Conservation (phyloP, 768 basidiomycete species). For the Mycena polygramma region DNA sequence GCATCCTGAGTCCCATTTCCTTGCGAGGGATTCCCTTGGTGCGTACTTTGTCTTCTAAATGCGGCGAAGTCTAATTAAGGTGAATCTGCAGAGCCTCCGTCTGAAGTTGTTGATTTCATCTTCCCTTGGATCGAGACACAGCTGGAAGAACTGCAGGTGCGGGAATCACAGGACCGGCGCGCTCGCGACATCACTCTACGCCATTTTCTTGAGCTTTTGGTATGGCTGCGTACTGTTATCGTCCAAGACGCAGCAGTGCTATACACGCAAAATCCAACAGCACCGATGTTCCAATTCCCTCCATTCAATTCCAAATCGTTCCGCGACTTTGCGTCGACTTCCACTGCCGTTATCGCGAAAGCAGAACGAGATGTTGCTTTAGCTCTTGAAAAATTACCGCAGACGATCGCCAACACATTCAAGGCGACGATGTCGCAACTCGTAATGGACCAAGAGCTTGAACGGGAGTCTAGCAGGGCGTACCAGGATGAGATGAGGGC, state of each 20-base stretch:
- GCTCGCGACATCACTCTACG: slow-evolving; percentile 44
- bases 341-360: slow-evolving; percentile 29
- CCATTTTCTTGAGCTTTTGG: slow-evolving; percentile 44
- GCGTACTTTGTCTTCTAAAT: too few relatives aligned
- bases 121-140: slow-evolving; percentile 48
- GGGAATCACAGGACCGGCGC: background rate
- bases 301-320: slow-evolving; percentile 46
- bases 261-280: slow-evolving; percentile 36
- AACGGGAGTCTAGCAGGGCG: background rate
- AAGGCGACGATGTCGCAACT: slow-evolving; percentile 3
- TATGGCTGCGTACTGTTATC: slow-evolving; percentile 43
- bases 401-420: slow-evolving; percentile 32
- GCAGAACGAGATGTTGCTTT: slow-evolving; percentile 34
- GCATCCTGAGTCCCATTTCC: slow-evolving; percentile 43
- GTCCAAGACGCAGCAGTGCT: slow-evolving; percentile 53
- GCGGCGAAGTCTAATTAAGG: too few relatives aligned
- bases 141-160: slow-evolving; percentile 4
- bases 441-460: background rate
- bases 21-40: slow-evolving; percentile 42
- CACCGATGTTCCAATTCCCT: slow-evolving; percentile 40
- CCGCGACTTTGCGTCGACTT: slow-evolving; percentile 35
- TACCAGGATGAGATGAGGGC: too few relatives aligned
- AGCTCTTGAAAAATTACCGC: slow-evolving; percentile 43
- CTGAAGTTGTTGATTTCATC: slow-evolving; percentile 30
- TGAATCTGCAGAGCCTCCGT: slow-evolving; percentile 41